Conservation (phyloP, 495 filamentous ascomycete species). For the Lophiostoma macrostomum region DNA sequence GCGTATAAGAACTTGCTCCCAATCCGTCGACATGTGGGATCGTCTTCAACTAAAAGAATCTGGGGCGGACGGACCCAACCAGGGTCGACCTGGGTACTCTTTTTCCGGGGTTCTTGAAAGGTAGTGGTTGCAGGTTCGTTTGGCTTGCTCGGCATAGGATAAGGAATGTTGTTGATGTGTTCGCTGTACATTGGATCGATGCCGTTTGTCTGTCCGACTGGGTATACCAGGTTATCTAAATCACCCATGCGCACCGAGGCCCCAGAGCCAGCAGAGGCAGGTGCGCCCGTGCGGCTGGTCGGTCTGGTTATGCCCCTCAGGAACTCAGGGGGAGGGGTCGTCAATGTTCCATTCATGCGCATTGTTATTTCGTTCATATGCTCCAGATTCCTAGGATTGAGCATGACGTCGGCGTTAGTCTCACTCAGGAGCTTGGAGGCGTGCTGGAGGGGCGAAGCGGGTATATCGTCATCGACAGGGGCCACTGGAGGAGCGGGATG, state of each 20-base stretch:
- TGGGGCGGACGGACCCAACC: slow-evolving; percentile 79
- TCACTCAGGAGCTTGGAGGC: slow-evolving; percentile 85
- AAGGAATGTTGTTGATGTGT: slow-evolving; percentile 90
- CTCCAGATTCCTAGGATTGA: slow-evolving; percentile 72
- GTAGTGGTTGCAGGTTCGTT: slow-evolving; percentile 49
- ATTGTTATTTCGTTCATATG: slow-evolving; percentile 71
- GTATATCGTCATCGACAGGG: slow-evolving; percentile 59
- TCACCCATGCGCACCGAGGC: slow-evolving; percentile 58
- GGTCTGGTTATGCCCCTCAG: slow-evolving; percentile 36
- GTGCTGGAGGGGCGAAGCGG: slow-evolving; percentile 78
- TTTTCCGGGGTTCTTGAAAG: slow-evolving; percentile 59
- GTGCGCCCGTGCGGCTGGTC: slow-evolving; percentile 40
- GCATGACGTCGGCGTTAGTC: slow-evolving; percentile 72
- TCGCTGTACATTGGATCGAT: slow-evolving; percentile 95
- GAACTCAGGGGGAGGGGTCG: slow-evolving; percentile 44
- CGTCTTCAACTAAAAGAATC: slow-evolving; percentile 92
- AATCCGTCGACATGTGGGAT: slow-evolving; percentile 88
- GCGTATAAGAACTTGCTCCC: slow-evolving; percentile 90
- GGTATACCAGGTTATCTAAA: slow-evolving; percentile 81
- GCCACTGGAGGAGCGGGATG: slow-evolving; percentile 8
- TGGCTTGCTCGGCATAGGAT: slow-evolving; percentile 63
- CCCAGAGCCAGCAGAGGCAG: slow-evolving; percentile 51
- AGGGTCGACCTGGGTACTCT: slow-evolving; percentile 66
- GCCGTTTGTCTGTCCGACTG: slow-evolving; percentile 80
- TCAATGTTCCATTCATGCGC: slow-evolving; percentile 45